Percentiles rank a stretch among this genome's conserved stretches.
Conservation (phyloP, 176 grass and related monocot species). For the Carex scoparia region DNA sequence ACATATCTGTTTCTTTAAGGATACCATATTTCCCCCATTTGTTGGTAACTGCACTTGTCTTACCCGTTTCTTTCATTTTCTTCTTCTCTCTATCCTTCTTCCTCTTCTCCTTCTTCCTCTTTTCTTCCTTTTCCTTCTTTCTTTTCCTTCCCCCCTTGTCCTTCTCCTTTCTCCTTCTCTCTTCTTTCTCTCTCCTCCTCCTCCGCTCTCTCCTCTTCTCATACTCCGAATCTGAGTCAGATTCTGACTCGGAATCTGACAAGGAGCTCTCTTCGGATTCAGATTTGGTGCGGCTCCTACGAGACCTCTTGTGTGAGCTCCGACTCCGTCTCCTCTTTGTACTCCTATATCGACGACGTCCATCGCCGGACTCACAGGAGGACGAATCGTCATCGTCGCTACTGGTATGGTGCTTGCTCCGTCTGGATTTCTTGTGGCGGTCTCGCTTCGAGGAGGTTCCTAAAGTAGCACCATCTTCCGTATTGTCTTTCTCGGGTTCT, state of each 20-base stretch:
- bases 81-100: conserved; percentile 26
- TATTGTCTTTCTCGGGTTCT: background rate
- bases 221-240: conserved; percentile 42
- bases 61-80: conserved; percentile 52
- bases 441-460: background rate
- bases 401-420: conserved; percentile 6
- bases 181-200: conserved; percentile 38
- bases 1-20: conserved; percentile 85
- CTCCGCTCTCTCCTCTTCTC: conserved; percentile 53
- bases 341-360: conserved; percentile 46
- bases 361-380: conserved; percentile 36
- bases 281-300: conserved; percentile 35
- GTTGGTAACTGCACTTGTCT: conserved; percentile 76
- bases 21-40: conserved; percentile 98
- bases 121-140: conserved; percentile 32
- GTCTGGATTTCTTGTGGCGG: conserved; percentile 6
- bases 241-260: conserved; percentile 50
- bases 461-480: background rate
- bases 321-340: conserved; percentile 41
- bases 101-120: conserved; percentile 29
- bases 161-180: conserved; percentile 32
- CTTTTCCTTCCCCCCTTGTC: conserved; percentile 37
- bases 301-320: conserved; percentile 41
- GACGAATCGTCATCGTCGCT: conserved; percentile 22
- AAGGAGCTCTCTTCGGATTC: conserved; percentile 45